Base-by-base conservation (phyloP, 2,329 filamentous ascomycete genomes). In the Xylariaceae sp. region DNA sequence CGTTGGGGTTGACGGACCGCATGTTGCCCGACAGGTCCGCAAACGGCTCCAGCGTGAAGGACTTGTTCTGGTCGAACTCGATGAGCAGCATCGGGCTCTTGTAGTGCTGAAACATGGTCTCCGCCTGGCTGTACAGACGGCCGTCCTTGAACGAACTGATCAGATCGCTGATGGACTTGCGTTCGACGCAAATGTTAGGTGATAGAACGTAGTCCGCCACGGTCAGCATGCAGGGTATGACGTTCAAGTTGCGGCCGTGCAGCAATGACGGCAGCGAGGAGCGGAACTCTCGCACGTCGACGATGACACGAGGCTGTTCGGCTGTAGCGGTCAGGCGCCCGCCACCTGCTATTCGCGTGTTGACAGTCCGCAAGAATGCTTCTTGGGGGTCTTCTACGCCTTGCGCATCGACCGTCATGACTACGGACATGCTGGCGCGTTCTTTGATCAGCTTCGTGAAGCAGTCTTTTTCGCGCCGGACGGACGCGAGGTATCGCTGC, bases 11-110 rank as follows among this genome's bases (percentile, higher is more conserved):
- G 34, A 84, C 73, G 45, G 82, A 77, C 40, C 68, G 73, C 8
- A 81, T 61, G 38, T 73, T 78, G n/a, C 77, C 71, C 7, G 73
- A 72, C 37, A 83, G 55, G 63, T 85, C 81, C 34, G 82, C 81
- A 53, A 88, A 75, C 0, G 85, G 84, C 60, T 90, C 92, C 12
- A 98, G 80, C 1, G 89, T 97, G 63, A 98, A 98, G 3, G 87
- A 90, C 62, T 94, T 96, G 67, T 94, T 90, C 59, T 94, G 85
- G 60, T 96, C 89, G 61, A 98, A 98, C 63, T 98, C 92, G 56
- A 98, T 97, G 31, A 98, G 77, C 5, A 98, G 78, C 77, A 97
- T 86, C 0, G 88, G 84, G 50, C 66, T 81, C 56, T 84, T 84
- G 75, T 98, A 98, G 66, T 97, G 82, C 59, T 87, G 80, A 43